These are phyloP conservation scores for Alternaria viburni DNA, from an alignment of 2,329 filamentous ascomycete species.

Conservation along the genomic window DNA sequence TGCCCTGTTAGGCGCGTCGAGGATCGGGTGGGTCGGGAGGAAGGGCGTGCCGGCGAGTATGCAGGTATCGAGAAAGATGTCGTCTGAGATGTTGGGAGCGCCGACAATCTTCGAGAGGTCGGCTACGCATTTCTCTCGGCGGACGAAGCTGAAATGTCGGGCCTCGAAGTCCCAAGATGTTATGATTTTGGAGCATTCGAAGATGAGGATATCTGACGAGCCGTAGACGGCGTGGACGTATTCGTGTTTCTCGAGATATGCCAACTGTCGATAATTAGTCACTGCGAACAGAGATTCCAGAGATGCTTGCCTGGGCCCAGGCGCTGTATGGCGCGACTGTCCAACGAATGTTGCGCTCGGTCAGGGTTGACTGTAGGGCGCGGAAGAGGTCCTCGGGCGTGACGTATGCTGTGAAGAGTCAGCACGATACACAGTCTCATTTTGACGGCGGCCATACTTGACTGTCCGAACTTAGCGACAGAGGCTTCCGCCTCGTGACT, in stretches of 20 bases:
- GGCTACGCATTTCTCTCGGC: constrained; percentile 73
- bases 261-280: constrained; percentile 61
- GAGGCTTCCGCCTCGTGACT: constrained; percentile 79
- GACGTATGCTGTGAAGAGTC: constrained; percentile 62
- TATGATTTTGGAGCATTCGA: constrained; percentile 79
- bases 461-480: constrained; percentile 84
- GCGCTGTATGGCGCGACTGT: constrained; percentile 87
- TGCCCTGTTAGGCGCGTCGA: constrained; percentile 66
- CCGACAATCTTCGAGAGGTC: constrained; percentile 57
- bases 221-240: constrained; percentile 78
- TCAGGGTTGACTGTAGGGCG: constrained; percentile 76
- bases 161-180: constrained; percentile 72
- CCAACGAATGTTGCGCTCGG: constrained; percentile 73
- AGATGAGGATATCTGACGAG: constrained; percentile 82
- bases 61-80: constrained; percentile 82
- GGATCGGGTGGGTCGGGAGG: constrained; percentile 77
- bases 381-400: constrained; percentile 74
- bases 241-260: constrained; percentile 73
- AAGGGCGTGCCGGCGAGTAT: constrained; percentile 84
- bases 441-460: constrained; percentile 60
- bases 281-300: not conserved
- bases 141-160: constrained; percentile 67
- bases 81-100: constrained; percentile 63
- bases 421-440: constrained; percentile 3
- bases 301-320: constrained; percentile 72